Evolutionary conservation across 495 filamentous ascomycete genomes (phyloP), one percentile per base, ranked within the genome.

Genomic region (Penicillium longicatenatum): DNA sequence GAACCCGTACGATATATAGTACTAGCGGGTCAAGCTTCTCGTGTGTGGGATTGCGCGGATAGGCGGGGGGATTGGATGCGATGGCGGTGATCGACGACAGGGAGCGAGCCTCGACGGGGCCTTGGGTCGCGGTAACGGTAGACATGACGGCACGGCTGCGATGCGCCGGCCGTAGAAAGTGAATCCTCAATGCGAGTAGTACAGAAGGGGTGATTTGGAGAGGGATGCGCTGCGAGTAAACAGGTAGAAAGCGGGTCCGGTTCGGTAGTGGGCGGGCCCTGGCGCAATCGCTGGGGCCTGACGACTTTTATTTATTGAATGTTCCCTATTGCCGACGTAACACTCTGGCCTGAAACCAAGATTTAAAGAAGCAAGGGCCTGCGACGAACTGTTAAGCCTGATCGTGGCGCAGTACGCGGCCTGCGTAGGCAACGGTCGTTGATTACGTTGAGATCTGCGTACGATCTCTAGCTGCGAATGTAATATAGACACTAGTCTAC

Each of bases 1-100:
- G 93, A 0, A 98, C 93, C 54, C 92, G 80, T 11, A 92, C 92
- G 59, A 98, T 95, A 68, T 98, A 98, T 21, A 98, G 78, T 4
- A 86, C 84, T 41, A 98, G 71, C 8, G 89, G 86, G 37, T 89
- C 81, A 51, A 84, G 80, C 57, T 74, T 78, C 55, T 78, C 72
- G 59, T 86, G 84, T 11, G 82, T 86, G n/a, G 84, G 88, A 75
- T 86, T 89, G 61, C 83, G 82, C 46, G 91, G 89, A 69, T 94
- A 92, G 52, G 83, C 79, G 31, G 93, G 93, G 41, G 94, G 93
- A 67, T 94, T 91, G 42, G 90, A 84, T 46, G 94, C 93, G 58
- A 97, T 79, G 21, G 83, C 78, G 46, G 90, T 93, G 58, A 98
- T 75, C 37, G 84, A 75, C 48, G 92, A 89, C 17, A 98, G 76